Conservation (phyloP, 495 filamentous ascomycete species). For the Penicillium pancosmium region DNA sequence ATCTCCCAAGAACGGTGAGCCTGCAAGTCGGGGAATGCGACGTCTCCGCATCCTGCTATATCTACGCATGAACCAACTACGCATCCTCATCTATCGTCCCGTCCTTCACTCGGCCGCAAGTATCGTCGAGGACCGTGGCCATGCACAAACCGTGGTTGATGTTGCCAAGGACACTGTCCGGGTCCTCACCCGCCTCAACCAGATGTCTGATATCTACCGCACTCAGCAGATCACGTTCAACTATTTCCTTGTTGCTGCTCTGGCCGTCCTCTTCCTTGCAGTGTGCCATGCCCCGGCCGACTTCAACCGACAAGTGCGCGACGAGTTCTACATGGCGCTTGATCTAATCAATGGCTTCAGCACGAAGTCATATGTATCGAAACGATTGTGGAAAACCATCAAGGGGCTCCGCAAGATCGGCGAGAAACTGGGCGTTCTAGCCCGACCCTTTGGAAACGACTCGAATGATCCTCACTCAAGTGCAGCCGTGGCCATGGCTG, state of each 20-base stretch:
- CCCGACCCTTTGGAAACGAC: conserved; percentile 43
- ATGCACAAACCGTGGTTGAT: conserved; percentile 72
- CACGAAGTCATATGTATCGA: conserved; percentile 75
- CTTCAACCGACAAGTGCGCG: conserved; percentile 72
- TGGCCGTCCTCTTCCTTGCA: conserved; percentile 81
- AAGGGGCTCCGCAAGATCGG: conserved; percentile 78
- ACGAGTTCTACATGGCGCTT: conserved; percentile 85
- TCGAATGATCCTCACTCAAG: conserved; percentile 61
- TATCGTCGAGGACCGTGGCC: conserved; percentile 69
- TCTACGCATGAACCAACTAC: conserved; percentile 79
- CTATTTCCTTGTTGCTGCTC: conserved; percentile 79
- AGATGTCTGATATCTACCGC: conserved; percentile 78
- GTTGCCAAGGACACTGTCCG: conserved; percentile 81
- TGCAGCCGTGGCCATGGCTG: conserved; percentile 74
- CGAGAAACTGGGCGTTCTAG: conserved; percentile 72
- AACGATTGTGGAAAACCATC: conserved; percentile 81
- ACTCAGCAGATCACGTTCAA: conserved; percentile 83
- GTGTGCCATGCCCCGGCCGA: conserved; percentile 78
- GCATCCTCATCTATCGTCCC: conserved; percentile 80
- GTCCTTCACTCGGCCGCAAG: conserved; percentile 75
- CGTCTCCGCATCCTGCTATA: conserved; percentile 60
- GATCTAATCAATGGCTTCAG: conserved; percentile 81
- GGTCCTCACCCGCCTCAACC: conserved; percentile 72
- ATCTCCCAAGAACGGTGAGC: conserved; percentile 43
- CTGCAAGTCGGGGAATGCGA: conserved; percentile 48